Base-by-base conservation (phyloP, 2,329 filamentous ascomycete genomes). In the Colletotrichum sp. region DNA sequence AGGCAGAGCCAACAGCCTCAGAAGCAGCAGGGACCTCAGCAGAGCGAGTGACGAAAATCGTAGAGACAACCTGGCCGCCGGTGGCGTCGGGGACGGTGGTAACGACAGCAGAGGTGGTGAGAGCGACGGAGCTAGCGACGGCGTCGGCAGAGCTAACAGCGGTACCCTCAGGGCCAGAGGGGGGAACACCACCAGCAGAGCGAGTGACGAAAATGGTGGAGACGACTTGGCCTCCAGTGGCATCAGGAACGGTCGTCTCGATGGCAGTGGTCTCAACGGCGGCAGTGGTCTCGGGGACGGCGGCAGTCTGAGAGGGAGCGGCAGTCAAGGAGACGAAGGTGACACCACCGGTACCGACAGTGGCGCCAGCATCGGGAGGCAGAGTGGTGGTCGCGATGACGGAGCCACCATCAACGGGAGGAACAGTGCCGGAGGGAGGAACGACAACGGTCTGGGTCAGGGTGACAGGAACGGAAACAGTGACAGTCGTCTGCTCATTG, bases 391-490 rank as follows among this genome's bases (percentile, higher is more conserved):
- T 78, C 30, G 77, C 69, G 49, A 78, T 73, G n/a, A 77, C 60
- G 18, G 73, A 65, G 32, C 76, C 76, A 18, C 76, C 72, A 30
- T 39, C 70, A 12, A 57, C 69, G 8, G 76, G 76, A 15, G 76
- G 67, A 18, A 76, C 52, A 32, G 36, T 69, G 16, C 75, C 72
- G 10, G 32, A 60, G 30, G 52, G 39, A 32, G 76, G 77, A 6
- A 78, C 71, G 30, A 78, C 21, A 32, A 78, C 77, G 12, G 77
- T 78, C 69, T 76, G 76, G 12, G 76, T 78, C 10, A 77, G 30
- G n/a, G 77, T 77, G 16, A 77, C 77, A 8, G 75, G 52, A 26
- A 77, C 75, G 5, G 75, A 77, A n/a, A 76, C 72, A 16, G 76
- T 78, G n/a, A 72, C 75, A 28, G 72, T 77, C n/a, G 44, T 52